phyloP scores from a whole-genome alignment of 176 grass and related monocot species.

The Triticum urartu region DNA sequence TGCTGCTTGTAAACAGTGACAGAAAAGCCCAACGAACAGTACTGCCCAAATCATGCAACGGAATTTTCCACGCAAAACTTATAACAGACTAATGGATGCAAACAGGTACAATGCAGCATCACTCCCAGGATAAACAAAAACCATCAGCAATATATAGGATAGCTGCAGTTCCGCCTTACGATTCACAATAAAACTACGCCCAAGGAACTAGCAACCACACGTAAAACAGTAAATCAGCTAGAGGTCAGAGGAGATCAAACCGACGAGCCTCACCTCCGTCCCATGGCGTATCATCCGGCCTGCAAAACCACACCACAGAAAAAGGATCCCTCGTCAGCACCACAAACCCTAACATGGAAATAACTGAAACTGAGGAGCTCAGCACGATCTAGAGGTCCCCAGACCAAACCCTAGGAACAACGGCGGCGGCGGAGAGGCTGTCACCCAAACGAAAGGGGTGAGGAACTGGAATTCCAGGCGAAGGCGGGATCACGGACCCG shows the following conservation, averaged over 20 bases:
- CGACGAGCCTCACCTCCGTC: constrained; percentile 72
- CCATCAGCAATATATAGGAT: not conserved
- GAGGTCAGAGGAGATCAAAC: constrained; percentile 21
- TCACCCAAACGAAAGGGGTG: not conserved
- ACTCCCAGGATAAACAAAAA: not conserved
- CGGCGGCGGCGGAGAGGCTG: not conserved
- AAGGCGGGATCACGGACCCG: constrained; percentile 42
- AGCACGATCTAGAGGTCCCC: constrained; percentile 20
- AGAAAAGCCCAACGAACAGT: not conserved
- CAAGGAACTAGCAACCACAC: not conserved
- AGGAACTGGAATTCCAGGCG: not conserved
- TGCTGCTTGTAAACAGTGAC: not conserved
- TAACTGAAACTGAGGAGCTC: not conserved
- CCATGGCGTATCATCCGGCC: constrained; percentile 97
- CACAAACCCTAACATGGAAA: not conserved
- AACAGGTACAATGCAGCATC: not conserved
- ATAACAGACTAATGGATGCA: not conserved
- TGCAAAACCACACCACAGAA: constrained; percentile 34
- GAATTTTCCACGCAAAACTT: not conserved
- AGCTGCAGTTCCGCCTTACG: not conserved
- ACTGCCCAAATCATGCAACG: not conserved
- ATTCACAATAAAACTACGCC: not conserved
- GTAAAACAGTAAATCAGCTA: not conserved
- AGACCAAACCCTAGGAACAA: not conserved
- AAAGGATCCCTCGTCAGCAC: constrained; percentile 11